phyloP scores from a whole-genome alignment of 805 yeast genomes.

The Blastobotrys terrestris region DNA sequence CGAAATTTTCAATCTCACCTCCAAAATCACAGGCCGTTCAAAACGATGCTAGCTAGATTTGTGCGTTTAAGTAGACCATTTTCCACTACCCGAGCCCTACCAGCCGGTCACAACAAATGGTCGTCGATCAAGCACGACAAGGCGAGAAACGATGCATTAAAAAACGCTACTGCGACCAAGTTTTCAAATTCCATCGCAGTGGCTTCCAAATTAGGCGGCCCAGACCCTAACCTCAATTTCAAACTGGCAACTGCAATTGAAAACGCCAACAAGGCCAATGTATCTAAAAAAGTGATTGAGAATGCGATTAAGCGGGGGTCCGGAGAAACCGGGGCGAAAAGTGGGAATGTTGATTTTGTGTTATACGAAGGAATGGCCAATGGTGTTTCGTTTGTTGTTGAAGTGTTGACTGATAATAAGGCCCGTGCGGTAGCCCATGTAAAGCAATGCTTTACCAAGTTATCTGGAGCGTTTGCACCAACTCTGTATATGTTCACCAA shows the following conservation, averaged over 20 bases:
- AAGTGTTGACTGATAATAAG: constrained; percentile 84
- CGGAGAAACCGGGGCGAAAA: constrained; percentile 45
- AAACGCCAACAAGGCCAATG: constrained; percentile 55
- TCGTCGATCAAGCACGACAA: constrained; percentile 90
- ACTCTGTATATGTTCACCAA: constrained; percentile 71
- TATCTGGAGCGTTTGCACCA: constrained; percentile 64
- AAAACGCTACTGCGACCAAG: constrained; percentile 61
- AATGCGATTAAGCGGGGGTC: constrained; percentile 80
- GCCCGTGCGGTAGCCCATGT: constrained; percentile 72
- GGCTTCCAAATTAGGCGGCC: constrained; percentile 59
- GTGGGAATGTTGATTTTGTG: constrained; percentile 44
- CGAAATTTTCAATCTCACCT: not conserved
- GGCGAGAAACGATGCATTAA: constrained; percentile 82
- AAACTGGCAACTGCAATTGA: constrained; percentile 68
- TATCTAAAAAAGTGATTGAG: constrained; percentile 80
- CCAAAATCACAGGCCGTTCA: not conserved
- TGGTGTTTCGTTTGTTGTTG: constrained; percentile 77
- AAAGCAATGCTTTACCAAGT: constrained; percentile 64
- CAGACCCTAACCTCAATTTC: constrained; percentile 56
- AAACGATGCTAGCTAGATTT: not conserved
- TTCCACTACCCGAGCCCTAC: not conserved
- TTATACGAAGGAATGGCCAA: constrained; percentile 89
- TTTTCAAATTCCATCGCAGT: constrained; percentile 68
- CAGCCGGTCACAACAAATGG: constrained; percentile 90
- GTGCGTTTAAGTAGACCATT: constrained; percentile 1